Evolutionary conservation across 225 moss, liverwort and hornwort genomes (phyloP), one percentile per base, ranked within the genome.

Genomic region (Physcomitrellopsis africana): DNA sequence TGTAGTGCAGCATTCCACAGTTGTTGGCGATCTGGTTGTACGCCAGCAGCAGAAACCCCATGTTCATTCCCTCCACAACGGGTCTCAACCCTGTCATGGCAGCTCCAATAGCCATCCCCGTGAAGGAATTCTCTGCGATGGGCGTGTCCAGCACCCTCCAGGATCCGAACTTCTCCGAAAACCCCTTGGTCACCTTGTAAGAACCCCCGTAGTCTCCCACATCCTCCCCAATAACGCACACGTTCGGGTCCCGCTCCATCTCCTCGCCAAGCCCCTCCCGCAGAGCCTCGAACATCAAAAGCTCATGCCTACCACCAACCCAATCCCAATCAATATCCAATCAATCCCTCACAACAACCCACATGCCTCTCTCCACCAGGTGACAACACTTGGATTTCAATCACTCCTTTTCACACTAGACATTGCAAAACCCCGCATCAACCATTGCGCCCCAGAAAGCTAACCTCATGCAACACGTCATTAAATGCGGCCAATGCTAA

Each of bases 1-100:
- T 97, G 76, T 97, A 97, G 80, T 97, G 96, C 81, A 97, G 72
- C 96, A 97, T 97, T 11, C 96, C 96, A 64, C 96, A 97, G 82
- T 97, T 97, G 76, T 97, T 97, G 1, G 96, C 91, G 70, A 97
- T 97, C 68, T 97, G 94, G 85, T 97, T 97, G 74, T 91, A 97
- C 20, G 96, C 96, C 73, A 97, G 81, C 56, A 97, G 60, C 63
- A 97, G 74, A 32, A 97, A 97, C 5, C 96, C 96, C 96, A 97
- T 91, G 72, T 97, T 97, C 96, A 97, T 97, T 12, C 96, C 96
- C 72, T 97, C 96, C 65, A 97, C 88, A 26, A 97, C 86, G 20
- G 96, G 96, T 65, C 94, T 81, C 81, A 97, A 67, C 0, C 96
- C 96, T 42, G 94, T 97, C 94, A 97, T 97, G 56, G 96, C 96